Evolutionary conservation across 1,139 yeast species (phyloP), one percentile per base, ranked within the genome.

Genomic region (Pichia sp.): DNA sequence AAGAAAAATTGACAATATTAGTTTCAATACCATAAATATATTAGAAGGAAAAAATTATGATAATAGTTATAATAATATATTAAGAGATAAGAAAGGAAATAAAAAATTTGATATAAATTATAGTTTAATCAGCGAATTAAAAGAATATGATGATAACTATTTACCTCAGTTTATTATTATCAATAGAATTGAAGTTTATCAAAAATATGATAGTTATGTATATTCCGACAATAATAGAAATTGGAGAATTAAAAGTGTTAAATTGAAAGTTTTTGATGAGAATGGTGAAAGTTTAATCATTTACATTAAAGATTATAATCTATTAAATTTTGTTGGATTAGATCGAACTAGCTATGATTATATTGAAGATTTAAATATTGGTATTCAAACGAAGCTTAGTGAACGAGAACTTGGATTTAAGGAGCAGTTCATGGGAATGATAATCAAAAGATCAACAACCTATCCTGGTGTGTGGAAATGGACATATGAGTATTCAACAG

Each of bases 391-490:
- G 3, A 5, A 12, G 1, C 5, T 32, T 3, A 11, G 24, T 32
- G 12, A 22, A 11, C 16, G 22, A 23, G 3, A 3, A 6, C 4
- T 6, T 20, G 2, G 27, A 20, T n/a, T 4, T n/a, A n/a, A n/a
- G n/a, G n/a, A 26, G 1, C 22, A 16, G 1, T 32, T 35, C 25
- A 7, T 26, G n/a, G 43, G 42, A 16, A 42, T 49, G 41, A 11
- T 49, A 26, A 26, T 49, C 3, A 37, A 37, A 10, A 9, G 37
- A 8, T 10, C 27, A 9, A 40, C 37, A 20, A 23, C 44, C 3
- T 33, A 29, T 3, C 20, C 28, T 5, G 43, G 40, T 8, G 33
- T 49, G 10, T 45, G 30, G 16, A 43, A 43, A 30, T 47, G 50
- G 50, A 23, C 4, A 32, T 32, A 32, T 23, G 35, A 32, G 6